Evolutionary conservation across 1,284 basidiomycete species (phyloP), one percentile per base, ranked within the genome.

Genomic region (Xerocomus cyaneibrunnescens): DNA sequence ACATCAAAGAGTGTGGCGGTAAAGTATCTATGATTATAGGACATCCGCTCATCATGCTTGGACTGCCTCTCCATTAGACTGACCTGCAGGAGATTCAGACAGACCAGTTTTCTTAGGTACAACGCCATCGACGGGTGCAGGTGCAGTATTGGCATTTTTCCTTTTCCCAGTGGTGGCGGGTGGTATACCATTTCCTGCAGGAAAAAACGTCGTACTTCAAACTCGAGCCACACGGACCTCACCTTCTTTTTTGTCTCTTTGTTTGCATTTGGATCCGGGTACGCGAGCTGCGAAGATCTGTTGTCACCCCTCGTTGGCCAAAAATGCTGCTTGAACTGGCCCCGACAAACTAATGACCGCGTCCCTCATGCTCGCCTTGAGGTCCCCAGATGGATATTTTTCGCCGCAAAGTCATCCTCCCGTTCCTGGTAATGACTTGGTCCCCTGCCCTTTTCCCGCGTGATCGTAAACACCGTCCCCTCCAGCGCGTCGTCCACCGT

Each of bases 371-470:
- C 84, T 83, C 8, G 72, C 72, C 76, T 99, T 99, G 61, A 99
- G 74, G 69, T 98, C 97, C 27, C 87, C 1, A 96, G 97, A 69
- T 98, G 94, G 6, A 99, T 62, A 55, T 82, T 80, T 72, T 87
- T 89, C 51, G 76, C 79, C 27, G 74, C 82, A 67, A 94, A 99
- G 52, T 89, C 90, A n/a, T 77, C 74, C 68, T 91, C 79, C 56
- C 99, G 69, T 28, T 80, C 79, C 16, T 79, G 75, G 69, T 92
- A 96, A 70, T 97, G 92, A 51, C 85, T 72, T 45, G 85, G 74
- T 0, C 92, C 93, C n/a, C 95, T 95, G 57, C 84, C 89, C 50
- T 82, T 69, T 13, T 81, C 85, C 40, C 94, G 76, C 47, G 77
- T 71, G 56, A 98, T 81, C 48, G 83, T 86, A 70, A 98, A 94